Conservation (phyloP, 2,329 filamentous ascomycete species). For the Fusarium sp. region DNA sequence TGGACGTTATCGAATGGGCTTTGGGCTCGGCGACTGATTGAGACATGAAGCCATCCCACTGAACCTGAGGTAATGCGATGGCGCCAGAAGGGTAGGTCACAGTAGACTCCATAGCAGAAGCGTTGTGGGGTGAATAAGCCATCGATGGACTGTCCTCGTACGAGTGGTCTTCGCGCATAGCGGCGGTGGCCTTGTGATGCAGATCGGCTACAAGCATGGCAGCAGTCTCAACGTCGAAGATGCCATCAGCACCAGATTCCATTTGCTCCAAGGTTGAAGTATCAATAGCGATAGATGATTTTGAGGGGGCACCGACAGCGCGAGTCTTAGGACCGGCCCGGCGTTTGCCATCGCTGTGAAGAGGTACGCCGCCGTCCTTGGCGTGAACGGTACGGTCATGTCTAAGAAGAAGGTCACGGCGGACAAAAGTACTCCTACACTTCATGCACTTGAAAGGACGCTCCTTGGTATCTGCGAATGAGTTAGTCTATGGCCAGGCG, state of each 20-base stretch:
- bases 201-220: slow-evolving; percentile 99
- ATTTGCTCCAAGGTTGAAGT: slow-evolving; percentile 90
- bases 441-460: slow-evolving; percentile 99
- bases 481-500: slow-evolving; percentile 39
- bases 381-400: slow-evolving; percentile 99
- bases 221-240: slow-evolving; percentile 95
- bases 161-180: slow-evolving; percentile 68
- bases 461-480: slow-evolving; percentile 87
- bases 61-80: slow-evolving; percentile 84
- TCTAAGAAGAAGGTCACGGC: slow-evolving; percentile 92
- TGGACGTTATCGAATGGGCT: slow-evolving; percentile 77
- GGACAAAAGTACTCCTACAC: slow-evolving; percentile 97
- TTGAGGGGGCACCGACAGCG: slow-evolving; percentile 72
- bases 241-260: slow-evolving; percentile 87
- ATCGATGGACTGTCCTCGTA: slow-evolving; percentile 69
- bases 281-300: slow-evolving; percentile 82
- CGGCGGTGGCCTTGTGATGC: slow-evolving; percentile 89
- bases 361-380: slow-evolving; percentile 93
- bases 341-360: slow-evolving; percentile 94
- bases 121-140: slow-evolving; percentile 76
- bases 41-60: slow-evolving; percentile 90
- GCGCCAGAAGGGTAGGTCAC: slow-evolving; percentile 81
- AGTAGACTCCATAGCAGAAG: slow-evolving; percentile 79
- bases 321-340: slow-evolving; percentile 76
- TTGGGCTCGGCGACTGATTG: slow-evolving; percentile 76